Evolutionary conservation across 352 stramenopile genomes (phyloP), one percentile per base, ranked within the genome.

Genomic region (Phytophthora foliorum): DNA sequence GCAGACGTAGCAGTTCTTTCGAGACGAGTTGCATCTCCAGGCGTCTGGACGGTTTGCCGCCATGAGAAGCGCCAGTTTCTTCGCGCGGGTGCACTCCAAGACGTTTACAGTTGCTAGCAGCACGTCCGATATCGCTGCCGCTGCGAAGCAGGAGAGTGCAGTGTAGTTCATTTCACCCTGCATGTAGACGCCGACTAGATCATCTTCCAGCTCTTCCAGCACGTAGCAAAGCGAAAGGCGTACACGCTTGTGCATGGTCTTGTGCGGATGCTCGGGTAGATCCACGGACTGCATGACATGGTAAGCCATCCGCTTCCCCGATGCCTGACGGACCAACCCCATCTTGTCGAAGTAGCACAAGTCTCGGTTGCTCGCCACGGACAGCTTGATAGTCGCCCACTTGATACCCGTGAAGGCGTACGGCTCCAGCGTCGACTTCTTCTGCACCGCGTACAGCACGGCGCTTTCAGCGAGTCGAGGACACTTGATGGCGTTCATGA

Each of bases 321-420:
- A 54, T 2, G 67, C 64, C 17, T 83, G 74, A 0, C 64, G 55
- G 2, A 81, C 69, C 13, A 80, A 51, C 8, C 77, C 77, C 63
- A 78, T 74, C 45, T 82, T 82, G 62, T 88, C 79, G 32, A 82
- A 85, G 57, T 78, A 82, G 45, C 78, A 80, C 31, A 84, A 53
- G 25, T 85, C 79, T 10, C 77, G 79, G 55, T 88, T 76, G 57
- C 62, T 63, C 4, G 66, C 56, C 1, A 88, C 63, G 16, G 78
- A 67, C 19, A 71, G 24, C 14, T 77, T 78, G 19, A 81, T 57
- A 1, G 72, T 78, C 21, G 67, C 51, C 63, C 74, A 81, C 58
- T 85, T 85, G 66, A 88, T 65, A 10, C 77, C 79, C 3, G 77
- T 71, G 60, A 85, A 88, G 14, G 32, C 59, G 61, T 75, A 81